Evolutionary conservation across 2,329 filamentous ascomycete genomes (phyloP).

Genomic region (Shiraia sp.): DNA sequence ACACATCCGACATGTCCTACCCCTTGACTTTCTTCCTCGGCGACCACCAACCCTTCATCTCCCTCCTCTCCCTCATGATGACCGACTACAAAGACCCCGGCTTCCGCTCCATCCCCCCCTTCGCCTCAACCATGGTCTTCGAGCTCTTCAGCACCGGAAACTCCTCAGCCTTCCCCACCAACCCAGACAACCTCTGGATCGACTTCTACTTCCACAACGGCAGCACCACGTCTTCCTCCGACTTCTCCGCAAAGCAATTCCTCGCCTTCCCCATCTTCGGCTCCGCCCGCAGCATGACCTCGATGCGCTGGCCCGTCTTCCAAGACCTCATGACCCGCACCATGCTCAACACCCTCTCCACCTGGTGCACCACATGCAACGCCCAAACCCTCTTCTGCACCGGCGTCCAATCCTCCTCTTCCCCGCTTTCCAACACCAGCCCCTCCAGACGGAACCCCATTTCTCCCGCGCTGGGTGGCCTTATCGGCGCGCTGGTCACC

Average conservation of each 20-base stretch:
- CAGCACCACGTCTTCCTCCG: too few relatives aligned
- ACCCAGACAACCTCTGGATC: slow-evolving; percentile 54
- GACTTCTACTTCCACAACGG: slow-evolving; percentile 63
- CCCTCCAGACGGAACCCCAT: slow-evolving; percentile 34
- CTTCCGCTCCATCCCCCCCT: slow-evolving; percentile 33
- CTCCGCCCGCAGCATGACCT: slow-evolving; percentile 49
- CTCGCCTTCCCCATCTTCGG: slow-evolving; percentile 56
- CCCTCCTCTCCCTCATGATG: slow-evolving; percentile 33
- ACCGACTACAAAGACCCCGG: slow-evolving; percentile 18
- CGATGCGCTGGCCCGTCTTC: slow-evolving; percentile 58
- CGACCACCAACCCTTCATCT: slow-evolving; percentile 39
- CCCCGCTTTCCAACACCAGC: background rate
- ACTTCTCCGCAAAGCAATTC: slow-evolving; percentile 43
- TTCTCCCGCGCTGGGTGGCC: slow-evolving; percentile 54
- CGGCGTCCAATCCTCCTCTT: slow-evolving; percentile 39
- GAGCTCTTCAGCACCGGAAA: slow-evolving; percentile 52
- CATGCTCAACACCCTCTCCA: slow-evolving; percentile 47
- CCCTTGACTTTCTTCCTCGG: slow-evolving; percentile 51
- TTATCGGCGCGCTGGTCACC: slow-evolving; percentile 60
- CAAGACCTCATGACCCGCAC: slow-evolving; percentile 49
- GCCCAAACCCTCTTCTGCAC: slow-evolving; percentile 56
- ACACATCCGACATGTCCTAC: slow-evolving; percentile 28
- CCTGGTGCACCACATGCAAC: slow-evolving; percentile 59
- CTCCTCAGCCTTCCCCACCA: slow-evolving; percentile 43
- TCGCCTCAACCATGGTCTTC: slow-evolving; percentile 40